Evolutionary conservation across 768 basidiomycete genomes (phyloP), one percentile per base, ranked within the genome.

Genomic region (Auriculariales sp.): DNA sequence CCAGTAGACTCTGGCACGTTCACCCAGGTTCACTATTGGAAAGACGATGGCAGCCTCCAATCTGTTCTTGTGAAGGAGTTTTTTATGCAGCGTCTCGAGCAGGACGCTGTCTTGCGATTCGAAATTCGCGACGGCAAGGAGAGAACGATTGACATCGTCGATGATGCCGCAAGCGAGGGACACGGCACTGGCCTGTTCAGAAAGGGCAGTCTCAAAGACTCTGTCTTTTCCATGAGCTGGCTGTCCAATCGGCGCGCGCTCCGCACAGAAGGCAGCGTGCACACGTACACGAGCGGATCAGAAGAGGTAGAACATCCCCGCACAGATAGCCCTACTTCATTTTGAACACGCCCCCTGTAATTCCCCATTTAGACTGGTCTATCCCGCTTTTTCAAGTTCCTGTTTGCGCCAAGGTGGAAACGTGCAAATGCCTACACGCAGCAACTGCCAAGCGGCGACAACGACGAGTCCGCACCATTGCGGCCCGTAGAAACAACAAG

Each of bases 1-100:
- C 50, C 50, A 14, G 12, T 31, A 10, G 50, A 46, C 34, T 39
- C 33, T 19, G 50, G 50, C 29, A 51, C 28, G 4, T 51, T 42
- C 42, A 46, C 50, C 27, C 45, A 51, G 28, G 28, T 51, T 9
- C 50, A 44, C 15, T 29, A 15, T 27, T 51, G 50, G 50, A 51
- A 51, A 32, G 42, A 51, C 30, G 50, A 51, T 22, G 50, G 50
- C 29, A 46, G 42, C 29, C 50, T 51, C 39, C 50, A 51, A 25
- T 46, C 42, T 31, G 50, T 51, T 10, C 50, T 51, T 17, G 50
- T 51, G n/a, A 42, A 51, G 34, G 28, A 51, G 28, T 51, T 51
- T 25, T 51, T 51, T 22, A 44, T 46, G 44, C 19, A 32, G n/a
- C 42, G 50, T 7, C 44, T 42, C 25, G 19, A 15, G 11, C 25